Percentiles rank a stretch among this genome's conserved stretches.
Evolutionary conservation across 345 rosid species (phyloP).

Genomic region (Sapria himalayana): DNA sequence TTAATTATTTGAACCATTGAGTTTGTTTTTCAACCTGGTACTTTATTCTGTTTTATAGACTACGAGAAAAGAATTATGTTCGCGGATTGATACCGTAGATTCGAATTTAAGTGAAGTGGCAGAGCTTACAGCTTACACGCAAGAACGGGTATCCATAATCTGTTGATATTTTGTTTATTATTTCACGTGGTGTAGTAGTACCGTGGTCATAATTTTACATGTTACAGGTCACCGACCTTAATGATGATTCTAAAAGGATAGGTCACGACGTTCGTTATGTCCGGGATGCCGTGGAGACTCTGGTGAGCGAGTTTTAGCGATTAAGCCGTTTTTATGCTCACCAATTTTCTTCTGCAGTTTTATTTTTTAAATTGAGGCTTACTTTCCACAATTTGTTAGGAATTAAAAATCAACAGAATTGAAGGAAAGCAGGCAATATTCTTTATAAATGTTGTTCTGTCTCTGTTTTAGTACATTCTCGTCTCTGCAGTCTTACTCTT

Average conservation of each 20-base stretch:
- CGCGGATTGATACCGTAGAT: conserved; percentile 34
- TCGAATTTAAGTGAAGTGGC: conserved; percentile 29
- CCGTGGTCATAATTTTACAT: too few relatives aligned
- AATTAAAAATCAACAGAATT: conserved; percentile 29
- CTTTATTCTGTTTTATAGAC: conserved; percentile 18
- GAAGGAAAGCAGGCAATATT: conserved; percentile 52
- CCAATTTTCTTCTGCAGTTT: background rate
- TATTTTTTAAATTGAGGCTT: background rate
- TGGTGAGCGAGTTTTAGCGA: conserved; percentile 24
- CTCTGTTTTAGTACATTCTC: conserved; percentile 3
- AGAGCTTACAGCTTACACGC: conserved; percentile 33
- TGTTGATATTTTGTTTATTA: too few relatives aligned
- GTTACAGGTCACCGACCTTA: conserved; percentile 40
- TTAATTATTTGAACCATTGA: background rate
- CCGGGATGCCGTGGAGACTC: conserved; percentile 43
- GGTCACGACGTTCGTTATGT: conserved; percentile 31
- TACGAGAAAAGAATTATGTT: conserved; percentile 39
- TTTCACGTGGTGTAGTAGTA: too few relatives aligned
- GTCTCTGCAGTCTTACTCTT: conserved; percentile 8
- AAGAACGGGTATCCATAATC: conserved; percentile 51
- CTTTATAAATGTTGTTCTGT: background rate
- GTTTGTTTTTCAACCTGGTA: background rate
- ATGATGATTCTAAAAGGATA: conserved; percentile 22
- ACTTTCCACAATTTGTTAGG: conserved; percentile 15
- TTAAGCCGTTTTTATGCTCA: background rate